Conservation (phyloP, 345 rosid species). For the rapeseed (Brassica napus) region Da-Ae NC_063452.1:10082501-10083000, state of each 20-base stretch:
- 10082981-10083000: slow-evolving; percentile 75
- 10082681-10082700: slow-evolving; percentile 80
- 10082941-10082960: slow-evolving; percentile 87
- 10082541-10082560: slow-evolving; percentile 25
- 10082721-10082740: slow-evolving; percentile 85
- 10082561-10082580: slow-evolving; percentile 27
- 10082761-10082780: slow-evolving; percentile 97
- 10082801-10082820: slow-evolving; percentile 73
- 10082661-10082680: slow-evolving; percentile 85
- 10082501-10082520: slow-evolving; percentile 26
- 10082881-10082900: slow-evolving; percentile 84
- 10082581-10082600: neutral
- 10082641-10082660: slow-evolving; percentile 69
- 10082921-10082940: slow-evolving; percentile 80
- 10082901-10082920: slow-evolving; percentile 79
- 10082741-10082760: slow-evolving; percentile 74
- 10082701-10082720: slow-evolving; percentile 73
- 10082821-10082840: slow-evolving; percentile 72
- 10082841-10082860: slow-evolving; percentile 92
- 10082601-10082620: neutral
- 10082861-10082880: slow-evolving; percentile 87
- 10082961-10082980: slow-evolving; percentile 85
- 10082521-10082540: slow-evolving; percentile 28
- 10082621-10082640: slow-evolving; percentile 50
- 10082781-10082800: slow-evolving; percentile 76